A percentile compares a stretch with the other conserved stretches of the same genome.
Evolutionary conservation across 768 basidiomycete genomes (phyloP).

Genomic region (Termitomyces sp.): DNA sequence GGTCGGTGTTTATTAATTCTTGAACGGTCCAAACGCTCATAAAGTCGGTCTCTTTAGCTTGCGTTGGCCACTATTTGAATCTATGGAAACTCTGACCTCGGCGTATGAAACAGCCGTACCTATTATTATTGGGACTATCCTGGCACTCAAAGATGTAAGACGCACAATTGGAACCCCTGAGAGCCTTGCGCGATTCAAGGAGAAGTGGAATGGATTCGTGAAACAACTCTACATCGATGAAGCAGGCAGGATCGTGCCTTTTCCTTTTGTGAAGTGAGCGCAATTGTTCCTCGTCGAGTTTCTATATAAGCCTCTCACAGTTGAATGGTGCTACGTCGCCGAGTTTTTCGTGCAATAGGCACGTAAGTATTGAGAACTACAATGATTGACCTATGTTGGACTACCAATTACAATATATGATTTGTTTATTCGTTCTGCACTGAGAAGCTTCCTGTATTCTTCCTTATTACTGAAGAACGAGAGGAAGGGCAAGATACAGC

Average conservation of each 20-base stretch:
- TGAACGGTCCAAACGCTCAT: background rate
- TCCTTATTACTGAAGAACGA: too few relatives aligned
- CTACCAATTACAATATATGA: background rate
- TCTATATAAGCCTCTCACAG: background rate
- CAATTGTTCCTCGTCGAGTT: slow-evolving; percentile 6
- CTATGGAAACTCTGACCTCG: slow-evolving; percentile 18
- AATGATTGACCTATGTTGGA: background rate
- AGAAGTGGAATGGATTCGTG: slow-evolving; percentile 24
- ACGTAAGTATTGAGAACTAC: background rate
- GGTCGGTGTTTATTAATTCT: background rate
- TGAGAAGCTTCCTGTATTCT: background rate
- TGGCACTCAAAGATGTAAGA: slow-evolving; percentile 34
- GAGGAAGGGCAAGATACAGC: background rate
- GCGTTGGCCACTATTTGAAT: slow-evolving; percentile 30
- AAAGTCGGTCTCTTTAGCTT: slow-evolving; percentile 12
- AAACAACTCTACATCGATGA: slow-evolving; percentile 28
- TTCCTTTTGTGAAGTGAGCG: slow-evolving; percentile 37
- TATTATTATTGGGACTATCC: slow-evolving; percentile 36
- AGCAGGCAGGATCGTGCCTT: slow-evolving; percentile 31
- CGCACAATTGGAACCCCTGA: slow-evolving; percentile 34
- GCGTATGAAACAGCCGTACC: slow-evolving; percentile 25
- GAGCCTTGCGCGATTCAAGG: slow-evolving; percentile 30
- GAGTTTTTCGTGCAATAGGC: background rate
- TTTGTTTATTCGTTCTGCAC: background rate
- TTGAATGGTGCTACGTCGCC: background rate